Conservation (phyloP, 495 filamentous ascomycete species). For the Viridothelium virens region DNA sequence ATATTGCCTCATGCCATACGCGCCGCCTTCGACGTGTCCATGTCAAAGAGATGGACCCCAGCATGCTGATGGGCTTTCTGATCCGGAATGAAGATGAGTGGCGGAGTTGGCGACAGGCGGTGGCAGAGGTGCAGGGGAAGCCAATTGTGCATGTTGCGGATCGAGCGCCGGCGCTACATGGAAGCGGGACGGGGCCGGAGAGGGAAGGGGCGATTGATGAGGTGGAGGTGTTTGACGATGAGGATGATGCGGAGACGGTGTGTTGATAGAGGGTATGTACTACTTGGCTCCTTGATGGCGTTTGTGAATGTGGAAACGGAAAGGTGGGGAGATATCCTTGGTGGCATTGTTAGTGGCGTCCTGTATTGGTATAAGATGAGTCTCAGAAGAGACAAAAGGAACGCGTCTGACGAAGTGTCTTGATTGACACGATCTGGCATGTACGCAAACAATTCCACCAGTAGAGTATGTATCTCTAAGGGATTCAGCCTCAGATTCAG, state of each 20-base stretch:
- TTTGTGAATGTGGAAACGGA: background rate
- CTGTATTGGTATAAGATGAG: background rate
- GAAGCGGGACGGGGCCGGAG: conserved; percentile 44
- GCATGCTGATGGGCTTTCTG: conserved; percentile 96
- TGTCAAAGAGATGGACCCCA: conserved; percentile 91
- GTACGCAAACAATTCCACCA: no score
- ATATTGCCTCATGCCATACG: conserved; percentile 80
- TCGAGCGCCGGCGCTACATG: conserved; percentile 48
- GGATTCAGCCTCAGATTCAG: no score
- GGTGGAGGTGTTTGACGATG: conserved; percentile 69
- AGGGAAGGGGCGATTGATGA: conserved; percentile 74
- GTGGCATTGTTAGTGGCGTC: background rate
- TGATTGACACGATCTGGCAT: no score
- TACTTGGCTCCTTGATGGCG: background rate
- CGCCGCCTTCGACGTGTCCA: conserved; percentile 72
- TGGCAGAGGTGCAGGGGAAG: conserved; percentile 59
- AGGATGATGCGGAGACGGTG: conserved; percentile 19
- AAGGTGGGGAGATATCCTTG: background rate
- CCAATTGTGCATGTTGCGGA: conserved; percentile 75
- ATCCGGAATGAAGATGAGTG: conserved; percentile 79
- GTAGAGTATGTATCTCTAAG: no score
- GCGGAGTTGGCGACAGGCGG: conserved; percentile 63
- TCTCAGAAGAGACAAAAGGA: background rate
- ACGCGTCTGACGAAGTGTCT: background rate
- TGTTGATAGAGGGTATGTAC: background rate